A percentile compares a stretch with the other conserved stretches of the same genome.
Evolutionary conservation across 768 basidiomycete species (phyloP).

Genomic region (Suillus discolor): DNA sequence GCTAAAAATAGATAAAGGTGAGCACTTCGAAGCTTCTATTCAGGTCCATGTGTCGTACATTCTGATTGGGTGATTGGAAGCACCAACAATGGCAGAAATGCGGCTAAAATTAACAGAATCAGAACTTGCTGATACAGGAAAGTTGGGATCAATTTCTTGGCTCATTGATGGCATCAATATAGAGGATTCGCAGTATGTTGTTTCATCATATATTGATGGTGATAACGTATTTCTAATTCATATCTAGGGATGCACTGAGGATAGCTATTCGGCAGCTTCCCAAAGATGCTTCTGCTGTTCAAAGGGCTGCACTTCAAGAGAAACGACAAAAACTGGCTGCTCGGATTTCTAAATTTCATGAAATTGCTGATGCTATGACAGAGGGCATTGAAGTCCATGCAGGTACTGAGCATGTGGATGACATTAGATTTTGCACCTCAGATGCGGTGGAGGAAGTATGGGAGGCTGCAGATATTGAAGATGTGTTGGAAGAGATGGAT

Average conservation of each 20-base stretch:
- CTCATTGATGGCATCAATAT: constrained; percentile 6
- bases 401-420: neutral
- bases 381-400: neutral
- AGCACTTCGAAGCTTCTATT: neutral
- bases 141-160: constrained; percentile 4
- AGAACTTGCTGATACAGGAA: neutral
- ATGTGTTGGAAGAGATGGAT: neutral
- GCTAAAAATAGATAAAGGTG: constrained; percentile 11
- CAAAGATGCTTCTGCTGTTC: neutral
- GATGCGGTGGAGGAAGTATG: neutral
- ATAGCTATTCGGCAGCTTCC: constrained; percentile 6
- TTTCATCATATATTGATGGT: too few relatives aligned
- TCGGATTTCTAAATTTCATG: neutral
- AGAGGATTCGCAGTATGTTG: constrained; percentile 8
- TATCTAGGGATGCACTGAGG: constrained; percentile 4
- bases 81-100: constrained; percentile 8
- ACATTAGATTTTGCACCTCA: neutral
- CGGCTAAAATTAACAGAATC: neutral
- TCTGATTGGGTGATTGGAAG: neutral
- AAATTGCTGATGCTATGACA: neutral
- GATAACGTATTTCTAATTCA: too few relatives aligned
- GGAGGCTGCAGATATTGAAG: constrained; percentile 1
- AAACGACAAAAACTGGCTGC: neutral
- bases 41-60: too few relatives aligned
- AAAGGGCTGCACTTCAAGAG: neutral